These are phyloP conservation scores for Keithomyces neogunnii DNA, from an alignment of 2,329 filamentous ascomycete genomes.

Conservation along the genomic window DNA sequence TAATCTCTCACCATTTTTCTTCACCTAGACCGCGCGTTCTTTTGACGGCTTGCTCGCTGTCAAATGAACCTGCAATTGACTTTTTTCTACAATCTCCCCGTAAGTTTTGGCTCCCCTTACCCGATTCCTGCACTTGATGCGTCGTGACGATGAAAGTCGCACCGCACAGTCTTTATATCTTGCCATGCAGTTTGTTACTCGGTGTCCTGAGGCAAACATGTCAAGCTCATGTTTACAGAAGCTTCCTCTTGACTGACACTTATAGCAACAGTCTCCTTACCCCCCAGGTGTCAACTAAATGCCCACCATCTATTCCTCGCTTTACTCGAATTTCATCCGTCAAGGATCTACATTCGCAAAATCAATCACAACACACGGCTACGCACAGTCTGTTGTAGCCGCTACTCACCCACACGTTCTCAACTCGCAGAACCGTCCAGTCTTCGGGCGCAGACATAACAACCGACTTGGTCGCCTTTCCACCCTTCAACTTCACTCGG, in stretches of 20 bases:
- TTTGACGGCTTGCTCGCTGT: constrained; percentile 80
- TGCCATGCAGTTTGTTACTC: background rate
- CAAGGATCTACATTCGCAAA: constrained; percentile 80
- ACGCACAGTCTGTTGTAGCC: constrained; percentile 95
- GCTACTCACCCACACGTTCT: constrained; percentile 73
- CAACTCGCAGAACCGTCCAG: constrained; percentile 62
- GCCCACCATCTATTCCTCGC: constrained; percentile 62
- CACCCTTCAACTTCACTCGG: constrained; percentile 62
- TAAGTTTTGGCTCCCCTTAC: constrained; percentile 34
- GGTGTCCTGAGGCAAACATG: background rate
- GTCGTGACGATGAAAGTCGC: background rate
- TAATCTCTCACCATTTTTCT: constrained; percentile 11
- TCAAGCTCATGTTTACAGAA: background rate
- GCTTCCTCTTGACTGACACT: background rate
- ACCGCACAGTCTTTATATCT: background rate
- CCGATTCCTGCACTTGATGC: no score
- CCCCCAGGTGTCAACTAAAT: constrained; percentile 76
- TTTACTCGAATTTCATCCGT: constrained; percentile 80
- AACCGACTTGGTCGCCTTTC: constrained; percentile 45
- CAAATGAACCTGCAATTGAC: constrained; percentile 95
- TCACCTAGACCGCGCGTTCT: constrained; percentile 63
- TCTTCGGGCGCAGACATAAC: constrained; percentile 51
- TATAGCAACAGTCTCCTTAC: constrained; percentile 38
- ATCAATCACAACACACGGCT: constrained; percentile 93
- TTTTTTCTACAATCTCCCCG: constrained; percentile 52